Base-by-base conservation (phyloP, 2,329 filamentous ascomycete species). In the Eutypa lata region DNA sequence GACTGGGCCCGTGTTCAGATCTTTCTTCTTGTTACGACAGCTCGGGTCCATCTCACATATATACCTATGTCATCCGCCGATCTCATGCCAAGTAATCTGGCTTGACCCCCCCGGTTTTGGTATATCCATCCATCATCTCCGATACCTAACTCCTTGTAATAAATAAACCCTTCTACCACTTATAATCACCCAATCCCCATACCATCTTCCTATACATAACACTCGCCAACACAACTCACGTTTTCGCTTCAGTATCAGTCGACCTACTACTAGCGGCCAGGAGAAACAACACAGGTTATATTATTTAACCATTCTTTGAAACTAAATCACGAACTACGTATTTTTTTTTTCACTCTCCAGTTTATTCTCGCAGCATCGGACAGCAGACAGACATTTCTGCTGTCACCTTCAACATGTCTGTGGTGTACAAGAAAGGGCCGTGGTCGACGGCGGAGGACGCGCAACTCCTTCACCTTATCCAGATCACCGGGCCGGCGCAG, bases 371-470 rank as follows among this genome's bases (percentile, higher is more conserved):
- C 31, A 38, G 13, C 13, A 38, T 38, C 35, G 13, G n/a, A 18
- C n/a, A 38, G 35, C 7, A 38, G 35, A n/a, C n/a, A 6, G 13
- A 16, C n/a, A 38, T 38, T 16, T 16, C 6, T 7, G 16, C 13
- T 14, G 6, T 38, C 35, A 16, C 13, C 35, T 7, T 14, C n/a
- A 18, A 38, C 6, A 45, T 45, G 42, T 24, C 42, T 5, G 42
- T 24, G 6, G 22, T 26, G 42, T 61, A 73, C 46, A 65, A 69
- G 59, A 83, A 90, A 73, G 91, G 91, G 53, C 90, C 91, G 53
- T 96, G 91, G 91, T 88, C 90, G 57, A 84, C 86, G 62, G 77
- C 80, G 49, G 91, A 96, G 72, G 91, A 95, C 68, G 73, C 78
- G 48, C 77, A 81, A 55, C 80, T 96, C 22, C 78, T 91, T 60